Percentiles rank a stretch among this genome's conserved stretches.
Conservation (phyloP, 225 moss, liverwort and hornwort genomes). For the Climacium dendroides region DNA sequence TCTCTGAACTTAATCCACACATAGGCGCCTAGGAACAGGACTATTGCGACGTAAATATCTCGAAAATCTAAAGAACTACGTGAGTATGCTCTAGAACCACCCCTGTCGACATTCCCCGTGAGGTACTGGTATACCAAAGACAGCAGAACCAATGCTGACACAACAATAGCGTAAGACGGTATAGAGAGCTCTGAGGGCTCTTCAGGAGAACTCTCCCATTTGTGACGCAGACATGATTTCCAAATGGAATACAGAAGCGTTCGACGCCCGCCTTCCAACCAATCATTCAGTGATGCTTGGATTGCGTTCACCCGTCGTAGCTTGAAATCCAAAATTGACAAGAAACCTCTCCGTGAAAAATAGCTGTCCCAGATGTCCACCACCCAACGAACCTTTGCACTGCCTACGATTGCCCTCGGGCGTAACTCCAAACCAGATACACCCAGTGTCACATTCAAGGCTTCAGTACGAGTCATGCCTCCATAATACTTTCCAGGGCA, state of each 20-base stretch:
- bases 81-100: neutral
- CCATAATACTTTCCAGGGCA: neutral
- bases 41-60: neutral
- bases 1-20: neutral
- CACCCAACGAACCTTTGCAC: neutral
- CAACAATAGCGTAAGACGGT: neutral
- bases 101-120: neutral
- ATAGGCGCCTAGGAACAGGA: neutral
- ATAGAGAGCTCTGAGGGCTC: neutral
- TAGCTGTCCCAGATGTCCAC: accelerated
- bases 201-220: accelerated
- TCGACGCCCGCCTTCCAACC: neutral
- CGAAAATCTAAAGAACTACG: neutral
- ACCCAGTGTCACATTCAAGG: accelerated
- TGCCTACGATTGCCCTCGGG: neutral
- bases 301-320: neutral
- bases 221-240: neutral
- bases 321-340: accelerated
- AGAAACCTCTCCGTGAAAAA: accelerated
- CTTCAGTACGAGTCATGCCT: accelerated
- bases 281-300: neutral
- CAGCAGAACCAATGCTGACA: neutral
- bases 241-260: accelerated
- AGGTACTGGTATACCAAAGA: neutral
- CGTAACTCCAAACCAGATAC: neutral